These are phyloP conservation scores for Tillandsia fasciculata DNA, from an alignment of 176 grass and related monocot genomes.

Conservation along the genomic window DNA sequence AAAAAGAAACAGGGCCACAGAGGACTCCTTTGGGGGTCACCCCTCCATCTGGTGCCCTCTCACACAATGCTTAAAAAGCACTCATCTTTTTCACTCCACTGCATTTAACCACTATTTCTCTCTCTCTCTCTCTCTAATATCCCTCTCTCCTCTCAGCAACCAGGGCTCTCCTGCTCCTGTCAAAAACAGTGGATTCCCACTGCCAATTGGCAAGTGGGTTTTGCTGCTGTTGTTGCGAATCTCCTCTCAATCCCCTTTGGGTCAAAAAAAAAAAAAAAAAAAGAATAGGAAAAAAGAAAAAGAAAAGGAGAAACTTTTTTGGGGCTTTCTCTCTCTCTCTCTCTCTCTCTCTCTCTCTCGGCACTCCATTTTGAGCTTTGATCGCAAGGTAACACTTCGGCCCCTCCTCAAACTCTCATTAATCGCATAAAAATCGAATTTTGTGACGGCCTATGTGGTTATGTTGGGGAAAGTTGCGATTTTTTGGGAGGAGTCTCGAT, in stretches of 20 bases:
- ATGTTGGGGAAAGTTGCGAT: slow-evolving; percentile 5
- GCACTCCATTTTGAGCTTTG: slow-evolving; percentile 5
- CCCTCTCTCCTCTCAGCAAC: neutral
- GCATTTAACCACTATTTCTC: neutral
- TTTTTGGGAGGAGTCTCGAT: slow-evolving; percentile 5
- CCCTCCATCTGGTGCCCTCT: no score
- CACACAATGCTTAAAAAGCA: neutral
- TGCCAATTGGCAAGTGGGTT: slow-evolving; percentile 30
- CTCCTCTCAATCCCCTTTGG: neutral
- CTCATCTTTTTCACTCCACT: neutral
- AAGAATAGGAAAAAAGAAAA: no score
- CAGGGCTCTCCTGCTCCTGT: slow-evolving; percentile 6
- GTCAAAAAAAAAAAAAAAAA: neutral
- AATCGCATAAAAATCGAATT: slow-evolving; percentile 2
- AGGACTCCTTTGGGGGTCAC: no score
- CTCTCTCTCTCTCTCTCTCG: neutral
- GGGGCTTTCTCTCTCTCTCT: no score
- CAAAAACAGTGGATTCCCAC: slow-evolving; percentile 46
- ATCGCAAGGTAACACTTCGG: slow-evolving; percentile 19
- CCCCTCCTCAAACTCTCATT: neutral
- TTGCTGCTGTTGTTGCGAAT: neutral
- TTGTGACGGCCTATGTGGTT: slow-evolving; percentile 12
- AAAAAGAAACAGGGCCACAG: no score
- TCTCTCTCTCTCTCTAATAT: neutral
- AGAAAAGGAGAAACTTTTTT: no score